A percentile compares a stretch with the other conserved stretches of the same genome.
Evolutionary conservation across 169 alveolate genomes (phyloP).

Genomic region (Haemoproteus tartakovskyi): DNA sequence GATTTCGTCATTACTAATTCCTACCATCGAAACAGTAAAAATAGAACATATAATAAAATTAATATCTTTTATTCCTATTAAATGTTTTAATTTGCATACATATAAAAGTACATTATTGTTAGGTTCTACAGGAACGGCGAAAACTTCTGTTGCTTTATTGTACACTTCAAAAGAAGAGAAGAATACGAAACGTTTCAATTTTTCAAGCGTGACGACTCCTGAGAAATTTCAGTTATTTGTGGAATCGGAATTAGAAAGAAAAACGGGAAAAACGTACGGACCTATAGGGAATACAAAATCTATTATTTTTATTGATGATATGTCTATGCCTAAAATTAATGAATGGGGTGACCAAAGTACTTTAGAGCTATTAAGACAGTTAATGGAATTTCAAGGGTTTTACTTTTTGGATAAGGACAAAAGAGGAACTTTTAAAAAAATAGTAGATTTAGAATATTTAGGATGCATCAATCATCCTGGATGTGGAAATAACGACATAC

Average conservation of each 20-base stretch:
- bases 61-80: conserved; percentile 78
- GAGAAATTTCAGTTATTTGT: conserved; percentile 89
- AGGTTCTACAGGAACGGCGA: conserved; percentile 97
- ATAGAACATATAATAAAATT: conserved; percentile 86
- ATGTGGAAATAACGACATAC: conserved; percentile 96
- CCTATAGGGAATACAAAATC: conserved; percentile 91
- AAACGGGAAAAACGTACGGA: conserved; percentile 90
- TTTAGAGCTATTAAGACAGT: conserved; percentile 89
- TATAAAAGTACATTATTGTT: conserved; percentile 83
- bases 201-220: conserved; percentile 94
- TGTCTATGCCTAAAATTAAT: conserved; percentile 94
- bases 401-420: conserved; percentile 92
- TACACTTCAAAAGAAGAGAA: conserved; percentile 82
- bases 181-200: conserved; percentile 91
- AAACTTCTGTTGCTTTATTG: conserved; percentile 92
- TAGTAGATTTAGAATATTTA: conserved; percentile 87
- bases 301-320: conserved; percentile 94
- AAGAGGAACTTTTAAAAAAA: conserved; percentile 91
- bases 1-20: conserved; percentile 89
- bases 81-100: conserved; percentile 67
- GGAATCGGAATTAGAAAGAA: conserved; percentile 93
- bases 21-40: conserved; percentile 92
- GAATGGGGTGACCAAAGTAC: conserved; percentile 96
- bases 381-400: conserved; percentile 92
- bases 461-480: conserved; percentile 97